Percentiles rank a stretch among this genome's conserved stretches.
These are phyloP conservation scores for Ceratocystis diversiconidia DNA, from an alignment of 2,329 filamentous ascomycete genomes.

Conservation along the genomic window DNA sequence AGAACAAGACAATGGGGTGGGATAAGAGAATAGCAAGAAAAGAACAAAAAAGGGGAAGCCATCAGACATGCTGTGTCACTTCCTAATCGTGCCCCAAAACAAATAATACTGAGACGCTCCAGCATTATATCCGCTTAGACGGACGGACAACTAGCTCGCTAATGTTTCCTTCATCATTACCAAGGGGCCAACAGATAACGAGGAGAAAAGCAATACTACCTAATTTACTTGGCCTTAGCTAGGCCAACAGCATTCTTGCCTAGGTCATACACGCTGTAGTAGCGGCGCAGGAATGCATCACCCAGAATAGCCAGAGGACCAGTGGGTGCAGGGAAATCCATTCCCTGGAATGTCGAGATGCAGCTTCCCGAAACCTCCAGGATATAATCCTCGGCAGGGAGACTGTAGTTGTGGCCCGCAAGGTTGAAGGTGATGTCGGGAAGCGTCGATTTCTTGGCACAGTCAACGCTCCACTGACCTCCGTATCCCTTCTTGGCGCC, in stretches of 20 bases:
- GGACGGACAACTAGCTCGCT: not conserved
- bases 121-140: not conserved
- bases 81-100: not conserved
- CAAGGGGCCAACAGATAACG: not conserved
- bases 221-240: constrained; percentile 56
- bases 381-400: constrained; percentile 81
- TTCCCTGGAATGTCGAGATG: constrained; percentile 95
- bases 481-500: constrained; percentile 96
- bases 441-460: constrained; percentile 64
- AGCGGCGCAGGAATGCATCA: constrained; percentile 70
- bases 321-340: constrained; percentile 77
- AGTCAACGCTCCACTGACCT: constrained; percentile 92
- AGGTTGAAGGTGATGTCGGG: constrained; percentile 88
- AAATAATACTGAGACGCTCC: not conserved
- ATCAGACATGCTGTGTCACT: not conserved
- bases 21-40: not conserved
- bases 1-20: not conserved
- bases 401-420: constrained; percentile 83
- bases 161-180: not conserved
- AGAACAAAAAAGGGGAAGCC: not conserved
- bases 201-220: not conserved
- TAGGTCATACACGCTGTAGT: constrained; percentile 94
- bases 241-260: constrained; percentile 80
- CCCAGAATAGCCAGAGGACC: constrained; percentile 91
- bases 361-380: constrained; percentile 90